Evolutionary conservation across 495 filamentous ascomycete species (phyloP), one percentile per base, ranked within the genome.

Genomic region (Beverwykella pulmonaria): DNA sequence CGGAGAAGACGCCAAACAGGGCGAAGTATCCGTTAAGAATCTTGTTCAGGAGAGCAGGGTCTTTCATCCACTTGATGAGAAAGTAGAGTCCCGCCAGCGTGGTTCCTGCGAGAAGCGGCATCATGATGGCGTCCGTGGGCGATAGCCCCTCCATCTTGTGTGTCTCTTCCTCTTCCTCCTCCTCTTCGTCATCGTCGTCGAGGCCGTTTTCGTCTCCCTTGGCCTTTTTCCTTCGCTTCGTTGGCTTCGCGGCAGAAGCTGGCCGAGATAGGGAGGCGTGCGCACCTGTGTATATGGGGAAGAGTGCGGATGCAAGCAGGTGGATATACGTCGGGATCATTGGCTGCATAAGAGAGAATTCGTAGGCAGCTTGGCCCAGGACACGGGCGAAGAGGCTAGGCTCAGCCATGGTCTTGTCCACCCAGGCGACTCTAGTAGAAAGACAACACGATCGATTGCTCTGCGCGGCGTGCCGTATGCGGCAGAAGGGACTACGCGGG

Each of bases 11-110:
- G 0, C 91, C 90, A 76, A 94, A 86, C 47, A 83, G 73, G 1
- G 90, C 91, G 75, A 97, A 92, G 78, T 98, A 98, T 71, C 83
- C 88, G 36, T 88, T 88, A 14, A 98, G 78, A 20, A 95, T 84
- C 78, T 89, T 90, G 78, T 93, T 98, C 70, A 98, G 71, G 10
- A 94, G 77, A 10, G 85, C 80, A 0, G 93, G 87, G 71, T 96
- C 90, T 68, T 94, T 83, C 26, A 96, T 82, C 83, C 88, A 95
- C 71, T 95, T 91, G 74, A 98, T 92, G 56, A 97, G 81, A 71
- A 93, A 86, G 77, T 97, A 98, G 14, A 98, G 81, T 0, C 86
- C 88, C 29, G 87, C 81, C 10, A 98, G 84, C 0, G 88, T 85
- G 1, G 78, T 63, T 5, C 88, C 94, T 9, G 92, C 93, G 34